Evolutionary conservation across 2,329 filamentous ascomycete genomes (phyloP).

Genomic region (Samsoniella hepiali): DNA sequence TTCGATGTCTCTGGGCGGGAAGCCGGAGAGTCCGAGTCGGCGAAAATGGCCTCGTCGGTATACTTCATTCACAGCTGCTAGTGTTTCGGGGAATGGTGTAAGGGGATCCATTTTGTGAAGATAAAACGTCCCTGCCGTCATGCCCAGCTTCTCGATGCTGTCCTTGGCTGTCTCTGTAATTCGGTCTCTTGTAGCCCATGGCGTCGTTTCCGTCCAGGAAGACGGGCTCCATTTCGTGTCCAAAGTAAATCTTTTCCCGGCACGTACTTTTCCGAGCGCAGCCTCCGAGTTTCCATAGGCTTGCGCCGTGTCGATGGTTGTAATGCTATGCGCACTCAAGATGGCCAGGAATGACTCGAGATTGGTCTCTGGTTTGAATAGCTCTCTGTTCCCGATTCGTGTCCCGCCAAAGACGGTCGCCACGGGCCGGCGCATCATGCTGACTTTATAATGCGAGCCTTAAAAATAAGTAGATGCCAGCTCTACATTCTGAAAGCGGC

Average conservation of each 20-base stretch:
- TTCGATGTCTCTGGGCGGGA: conserved; percentile 18
- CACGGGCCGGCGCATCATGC: conserved; percentile 4
- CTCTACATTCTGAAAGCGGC: not conserved
- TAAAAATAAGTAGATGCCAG: too few relatives aligned
- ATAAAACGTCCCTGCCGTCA: conserved; percentile 20
- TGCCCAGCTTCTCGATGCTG: conserved; percentile 19
- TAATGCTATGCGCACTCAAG: conserved; percentile 17
- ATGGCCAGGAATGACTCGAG: conserved; percentile 14
- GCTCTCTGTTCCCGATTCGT: conserved; percentile 20
- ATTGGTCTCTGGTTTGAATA: conserved; percentile 18
- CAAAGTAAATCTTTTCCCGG: conserved; percentile 20
- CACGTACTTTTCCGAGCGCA: conserved; percentile 18
- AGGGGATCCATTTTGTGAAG: conserved; percentile 21
- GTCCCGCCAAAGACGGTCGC: conserved; percentile 21
- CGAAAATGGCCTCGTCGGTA: conserved; percentile 19
- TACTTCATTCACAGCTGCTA: conserved; percentile 20
- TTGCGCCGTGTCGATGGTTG: conserved; percentile 21
- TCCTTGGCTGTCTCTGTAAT: conserved; percentile 20
- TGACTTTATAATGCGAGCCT: not conserved
- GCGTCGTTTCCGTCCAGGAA: conserved; percentile 18
- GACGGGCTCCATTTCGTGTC: conserved; percentile 23
- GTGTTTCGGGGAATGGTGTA: conserved; percentile 20
- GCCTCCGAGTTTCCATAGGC: conserved; percentile 21
- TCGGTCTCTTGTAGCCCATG: conserved; percentile 18
- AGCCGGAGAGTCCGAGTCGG: conserved; percentile 22